phyloP scores from a whole-genome alignment of 768 basidiomycete species.

The Hysterangium stoloniferum region DNA sequence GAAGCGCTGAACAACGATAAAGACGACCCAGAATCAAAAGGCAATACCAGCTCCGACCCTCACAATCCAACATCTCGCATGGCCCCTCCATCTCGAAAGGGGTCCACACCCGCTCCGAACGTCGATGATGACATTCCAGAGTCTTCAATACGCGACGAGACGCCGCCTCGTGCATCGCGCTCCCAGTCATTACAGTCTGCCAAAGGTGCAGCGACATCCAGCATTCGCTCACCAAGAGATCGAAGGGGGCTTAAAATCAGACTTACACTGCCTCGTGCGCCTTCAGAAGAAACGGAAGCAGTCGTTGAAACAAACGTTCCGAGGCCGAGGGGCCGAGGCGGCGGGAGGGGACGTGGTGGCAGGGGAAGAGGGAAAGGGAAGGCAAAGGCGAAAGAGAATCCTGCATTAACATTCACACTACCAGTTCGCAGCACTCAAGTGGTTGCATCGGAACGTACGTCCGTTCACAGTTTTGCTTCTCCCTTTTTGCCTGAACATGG shows the following conservation, averaged over 20 bases:
- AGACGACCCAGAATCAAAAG: too few species aligned
- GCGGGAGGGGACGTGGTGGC: neutral
- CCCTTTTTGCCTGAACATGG: slow-evolving; percentile 21
- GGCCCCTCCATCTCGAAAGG: slow-evolving; percentile 5
- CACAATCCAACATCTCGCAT: neutral
- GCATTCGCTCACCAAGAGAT: neutral
- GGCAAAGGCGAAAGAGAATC: neutral
- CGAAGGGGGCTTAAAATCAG: slow-evolving; percentile 43
- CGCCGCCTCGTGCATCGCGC: too few species aligned
- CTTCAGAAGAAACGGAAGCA: slow-evolving; percentile 12
- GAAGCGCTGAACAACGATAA: neutral
- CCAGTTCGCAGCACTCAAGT: neutral
- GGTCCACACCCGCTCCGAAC: too few species aligned
- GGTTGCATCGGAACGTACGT: neutral
- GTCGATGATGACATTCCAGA: too few species aligned
- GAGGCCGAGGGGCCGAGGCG: too few species aligned
- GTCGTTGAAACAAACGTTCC: neutral
- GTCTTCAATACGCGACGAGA: too few species aligned
- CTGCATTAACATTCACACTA: slow-evolving; percentile 1
- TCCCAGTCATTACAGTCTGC: too few species aligned
- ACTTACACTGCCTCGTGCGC: slow-evolving; percentile 26
- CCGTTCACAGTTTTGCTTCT: slow-evolving; percentile 5
- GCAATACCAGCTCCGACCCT: neutral
- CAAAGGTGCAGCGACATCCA: neutral
- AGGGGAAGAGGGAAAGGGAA: neutral